phyloP scores from a whole-genome alignment of 257 asterid species.

The Vinca minor region DNA sequence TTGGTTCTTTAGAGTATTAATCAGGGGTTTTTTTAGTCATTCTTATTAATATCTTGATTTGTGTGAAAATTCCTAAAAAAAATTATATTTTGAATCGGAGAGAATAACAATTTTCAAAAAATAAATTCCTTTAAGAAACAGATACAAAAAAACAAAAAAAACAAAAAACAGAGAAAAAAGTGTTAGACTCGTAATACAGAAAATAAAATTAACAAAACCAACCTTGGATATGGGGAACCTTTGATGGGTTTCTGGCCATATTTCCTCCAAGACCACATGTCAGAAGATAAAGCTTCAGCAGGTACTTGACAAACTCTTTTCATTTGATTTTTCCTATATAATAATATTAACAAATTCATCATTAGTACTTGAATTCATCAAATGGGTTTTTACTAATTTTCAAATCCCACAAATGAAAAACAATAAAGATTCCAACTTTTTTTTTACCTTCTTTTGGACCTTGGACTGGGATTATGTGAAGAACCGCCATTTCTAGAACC shows the following conservation, averaged over 20 bases:
- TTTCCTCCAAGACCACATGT: constrained; percentile 95
- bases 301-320: constrained; percentile 74
- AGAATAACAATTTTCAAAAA: neutral
- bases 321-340: constrained; percentile 54
- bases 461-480: constrained; percentile 33
- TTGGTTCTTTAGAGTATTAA: too few species aligned
- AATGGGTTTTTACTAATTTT: neutral
- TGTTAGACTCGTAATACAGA: too few species aligned
- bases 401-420: neutral
- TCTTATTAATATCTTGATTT: too few species aligned
- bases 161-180: too few species aligned
- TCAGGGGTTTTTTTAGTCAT: too few species aligned
- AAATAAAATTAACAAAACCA: too few species aligned
- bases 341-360: neutral
- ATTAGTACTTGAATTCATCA: neutral
- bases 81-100: too few species aligned
- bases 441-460: constrained; percentile 72
- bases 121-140: neutral
- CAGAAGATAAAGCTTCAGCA: constrained; percentile 74
- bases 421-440: neutral
- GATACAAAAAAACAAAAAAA: neutral
- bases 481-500: constrained; percentile 23
- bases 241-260: constrained; percentile 95
- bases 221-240: constrained; percentile 97
- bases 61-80: too few species aligned